phyloP scores from a whole-genome alignment of 2,329 filamentous ascomycete species.

The Cordyceps pruinosa region DNA sequence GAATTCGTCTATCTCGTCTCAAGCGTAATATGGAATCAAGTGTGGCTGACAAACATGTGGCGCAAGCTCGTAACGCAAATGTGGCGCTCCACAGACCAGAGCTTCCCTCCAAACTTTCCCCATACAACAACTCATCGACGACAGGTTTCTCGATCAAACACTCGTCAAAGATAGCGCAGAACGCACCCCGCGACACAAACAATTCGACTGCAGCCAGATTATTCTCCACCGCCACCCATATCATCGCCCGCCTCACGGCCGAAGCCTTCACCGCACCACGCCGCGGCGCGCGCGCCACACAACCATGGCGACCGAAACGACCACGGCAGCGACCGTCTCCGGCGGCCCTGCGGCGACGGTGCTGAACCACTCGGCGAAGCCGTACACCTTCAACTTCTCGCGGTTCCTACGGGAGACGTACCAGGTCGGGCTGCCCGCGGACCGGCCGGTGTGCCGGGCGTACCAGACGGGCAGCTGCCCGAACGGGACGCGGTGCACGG shows the following conservation, averaged over 20 bases:
- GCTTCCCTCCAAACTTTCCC: background rate
- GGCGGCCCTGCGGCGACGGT: constrained; percentile 35
- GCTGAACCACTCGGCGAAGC: constrained; percentile 48
- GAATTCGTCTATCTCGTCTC: too few relatives aligned
- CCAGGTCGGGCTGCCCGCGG: constrained; percentile 73
- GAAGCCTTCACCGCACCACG: background rate
- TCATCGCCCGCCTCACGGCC: too few relatives aligned
- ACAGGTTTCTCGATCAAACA: too few relatives aligned
- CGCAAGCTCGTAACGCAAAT: background rate
- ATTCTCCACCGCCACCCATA: too few relatives aligned
- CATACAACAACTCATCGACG: background rate
- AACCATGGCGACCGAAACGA: constrained; percentile 24
- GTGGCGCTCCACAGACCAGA: background rate
- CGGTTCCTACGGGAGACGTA: constrained; percentile 79
- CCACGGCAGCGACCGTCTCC: constrained; percentile 20
- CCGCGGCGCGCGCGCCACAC: background rate
- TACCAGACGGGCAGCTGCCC: constrained; percentile 84
- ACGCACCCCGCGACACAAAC: background rate
- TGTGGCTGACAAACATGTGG: constrained; percentile 13
- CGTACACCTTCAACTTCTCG: constrained; percentile 73
- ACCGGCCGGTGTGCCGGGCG: constrained; percentile 76
- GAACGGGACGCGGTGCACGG: constrained; percentile 73
- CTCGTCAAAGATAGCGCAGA: background rate
- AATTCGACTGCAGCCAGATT: background rate
- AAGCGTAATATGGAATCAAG: background rate